Evolutionary conservation across 306 rosid species (phyloP), one percentile per base, ranked within the genome.

Genomic region (Castanopsis chinensis): DNA sequence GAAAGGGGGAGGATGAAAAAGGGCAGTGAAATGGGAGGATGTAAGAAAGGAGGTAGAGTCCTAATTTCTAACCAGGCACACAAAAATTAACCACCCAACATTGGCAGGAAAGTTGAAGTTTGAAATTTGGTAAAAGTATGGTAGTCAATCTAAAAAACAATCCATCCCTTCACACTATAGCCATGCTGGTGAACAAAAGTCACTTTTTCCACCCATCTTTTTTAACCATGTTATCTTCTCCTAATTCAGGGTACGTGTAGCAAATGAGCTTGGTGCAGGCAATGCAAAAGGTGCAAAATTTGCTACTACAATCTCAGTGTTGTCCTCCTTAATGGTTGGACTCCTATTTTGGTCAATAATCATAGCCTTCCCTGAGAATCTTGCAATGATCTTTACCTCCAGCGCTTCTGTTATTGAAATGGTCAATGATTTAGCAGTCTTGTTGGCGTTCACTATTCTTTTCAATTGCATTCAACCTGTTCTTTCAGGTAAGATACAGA

Each of bases 251-350:
- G 93, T 87, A 72, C 92, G 94, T 3, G 87, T 90, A 23, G 87
- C 97, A 45, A 92, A 90, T 13, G 91, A 90, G 83, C 89, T 92
- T 59, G 97, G 97, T 0, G 92, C 94, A 43, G 87, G 90, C 83
- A 90, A 90, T 69, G 84, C 86, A 3, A 82, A 83, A 85, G 88
- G 86, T 11, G 93, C 97, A 41, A 90, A 90, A 76, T 92, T 92
- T 86, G 92, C 95, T 12, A 73, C 89, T 6, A 27, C 71, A 45
- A 82, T 92, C 51, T 87, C 93, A 53, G 78, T 90, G 72, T 53
- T 83, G 60, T 90, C 85, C 71, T 88, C 94, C 56, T 30, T 84
- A 27, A 18, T 87, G 4, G 89, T 89, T 32, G 93, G 93, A 59
- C 78, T 90, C 69, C 27, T 87, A 60, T 87, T 85, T 80, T 89